Evolutionary conservation across 352 stramenopile genomes (phyloP).

Genomic region (Elongisporangium anandrum): DNA sequence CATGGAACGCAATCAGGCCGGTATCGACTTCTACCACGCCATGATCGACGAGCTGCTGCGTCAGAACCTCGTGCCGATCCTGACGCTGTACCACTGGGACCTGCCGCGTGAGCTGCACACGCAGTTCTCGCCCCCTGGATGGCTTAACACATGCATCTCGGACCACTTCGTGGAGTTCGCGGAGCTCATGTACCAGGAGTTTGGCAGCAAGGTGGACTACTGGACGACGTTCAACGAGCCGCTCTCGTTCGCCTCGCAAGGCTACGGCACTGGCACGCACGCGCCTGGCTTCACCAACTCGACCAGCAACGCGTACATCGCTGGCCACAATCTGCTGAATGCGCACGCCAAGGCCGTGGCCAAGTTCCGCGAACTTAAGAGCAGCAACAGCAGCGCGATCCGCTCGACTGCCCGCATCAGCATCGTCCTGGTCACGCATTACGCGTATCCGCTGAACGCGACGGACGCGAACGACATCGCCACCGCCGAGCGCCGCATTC

Average conservation of each 20-base stretch:
- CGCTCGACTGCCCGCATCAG: constrained; percentile 76
- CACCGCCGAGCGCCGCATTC: constrained; percentile 75
- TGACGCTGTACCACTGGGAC: constrained; percentile 96
- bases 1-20: constrained; percentile 74
- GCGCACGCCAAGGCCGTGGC: constrained; percentile 82
- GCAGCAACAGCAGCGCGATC: constrained; percentile 7
- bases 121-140: constrained; percentile 53
- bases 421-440: constrained; percentile 89
- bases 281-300: constrained; percentile 33
- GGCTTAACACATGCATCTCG: constrained; percentile 40
- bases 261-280: constrained; percentile 53
- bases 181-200: constrained; percentile 83
- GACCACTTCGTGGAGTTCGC: constrained; percentile 81
- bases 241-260: constrained; percentile 48
- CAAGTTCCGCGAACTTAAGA: constrained; percentile 62
- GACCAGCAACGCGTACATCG: constrained; percentile 30
- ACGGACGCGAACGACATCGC: constrained; percentile 32
- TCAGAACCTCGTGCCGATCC: constrained; percentile 79
- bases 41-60: constrained; percentile 83
- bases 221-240: constrained; percentile 96
- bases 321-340: constrained; percentile 87
- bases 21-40: constrained; percentile 90
- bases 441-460: constrained; percentile 75
- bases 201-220: constrained; percentile 87
- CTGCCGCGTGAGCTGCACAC: constrained; percentile 82